A percentile compares a stretch with the other conserved stretches of the same genome.
These are phyloP conservation scores for Ustanciosporium gigantosporum DNA, from an alignment of 1,284 basidiomycete species.

Conservation along the genomic window DNA sequence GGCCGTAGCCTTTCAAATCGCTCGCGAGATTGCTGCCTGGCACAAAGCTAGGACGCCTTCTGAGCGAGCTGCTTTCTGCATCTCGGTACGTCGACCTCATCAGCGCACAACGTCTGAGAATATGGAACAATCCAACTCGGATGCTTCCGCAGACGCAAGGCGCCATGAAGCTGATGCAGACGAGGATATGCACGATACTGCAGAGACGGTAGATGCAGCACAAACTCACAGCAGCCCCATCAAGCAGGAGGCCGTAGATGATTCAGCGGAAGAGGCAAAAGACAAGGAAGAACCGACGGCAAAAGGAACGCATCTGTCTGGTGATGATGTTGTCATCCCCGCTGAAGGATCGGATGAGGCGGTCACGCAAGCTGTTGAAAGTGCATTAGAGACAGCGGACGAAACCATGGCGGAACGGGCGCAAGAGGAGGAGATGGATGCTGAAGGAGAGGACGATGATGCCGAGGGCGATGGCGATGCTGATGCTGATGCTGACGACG, in stretches of 20 bases:
- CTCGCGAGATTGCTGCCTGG: conserved; percentile 82
- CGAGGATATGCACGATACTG: conserved; percentile 17
- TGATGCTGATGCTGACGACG: conserved; percentile 43
- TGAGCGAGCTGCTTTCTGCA: conserved; percentile 71
- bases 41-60: conserved; percentile 72
- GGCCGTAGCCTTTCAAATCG: conserved; percentile 81
- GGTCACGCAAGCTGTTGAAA: conserved; percentile 43
- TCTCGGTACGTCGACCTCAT: conserved; percentile 46
- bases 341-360: conserved; percentile 32
- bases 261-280: neutral
- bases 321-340: conserved; percentile 10
- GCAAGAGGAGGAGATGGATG: conserved; percentile 39
- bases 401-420: conserved; percentile 36
- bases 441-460: conserved; percentile 38
- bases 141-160: neutral
- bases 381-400: conserved; percentile 41
- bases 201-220: neutral
- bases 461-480: conserved; percentile 6
- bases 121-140: conserved; percentile 7
- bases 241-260: neutral
- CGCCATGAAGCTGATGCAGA: conserved; percentile 2
- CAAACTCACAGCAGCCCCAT: neutral
- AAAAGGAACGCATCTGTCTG: neutral
- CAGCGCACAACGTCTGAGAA: conserved; percentile 19
- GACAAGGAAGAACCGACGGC: neutral